Percentiles rank a stretch among this genome's conserved stretches.
Conservation (phyloP, 345 rosid species). For the Erodium maritimum region DNA sequence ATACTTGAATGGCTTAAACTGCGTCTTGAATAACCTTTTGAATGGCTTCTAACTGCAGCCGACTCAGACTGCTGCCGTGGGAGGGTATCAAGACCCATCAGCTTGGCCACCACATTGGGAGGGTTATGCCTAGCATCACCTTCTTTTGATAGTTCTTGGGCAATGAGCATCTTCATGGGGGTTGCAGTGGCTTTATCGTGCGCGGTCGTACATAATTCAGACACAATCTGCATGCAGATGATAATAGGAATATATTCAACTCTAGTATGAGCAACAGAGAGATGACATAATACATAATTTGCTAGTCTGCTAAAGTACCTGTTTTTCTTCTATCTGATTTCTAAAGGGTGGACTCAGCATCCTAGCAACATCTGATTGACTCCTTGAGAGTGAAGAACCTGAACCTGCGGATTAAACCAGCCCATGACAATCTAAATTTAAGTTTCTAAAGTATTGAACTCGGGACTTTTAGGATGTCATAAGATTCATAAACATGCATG, state of each 20-base stretch:
- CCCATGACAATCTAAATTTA: conserved; percentile 17
- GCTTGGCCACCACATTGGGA: conserved; percentile 80
- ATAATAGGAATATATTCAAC: no score
- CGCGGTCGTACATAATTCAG: conserved; percentile 46
- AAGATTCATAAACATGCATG: no score
- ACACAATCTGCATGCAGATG: conserved; percentile 32
- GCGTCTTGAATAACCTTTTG: conserved; percentile 40
- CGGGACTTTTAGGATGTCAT: no score
- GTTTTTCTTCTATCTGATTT: conserved; percentile 49
- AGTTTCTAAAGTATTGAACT: neutral
- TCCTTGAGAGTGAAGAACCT: conserved; percentile 40
- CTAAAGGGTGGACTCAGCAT: conserved; percentile 30
- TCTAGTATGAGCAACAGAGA: no score
- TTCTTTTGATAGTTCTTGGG: conserved; percentile 77
- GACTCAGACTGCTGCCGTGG: conserved; percentile 44
- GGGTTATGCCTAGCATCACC: conserved; percentile 37
- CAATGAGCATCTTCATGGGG: conserved; percentile 74
- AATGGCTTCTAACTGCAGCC: conserved; percentile 34
- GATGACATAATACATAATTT: no score
- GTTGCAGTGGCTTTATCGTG: conserved; percentile 39
- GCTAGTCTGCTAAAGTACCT: conserved; percentile 23
- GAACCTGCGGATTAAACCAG: conserved; percentile 26
- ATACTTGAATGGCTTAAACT: conserved; percentile 40
- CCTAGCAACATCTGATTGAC: conserved; percentile 56
- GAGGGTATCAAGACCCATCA: conserved; percentile 91